Evolutionary conservation across 2,329 filamentous ascomycete species (phyloP), one percentile per base, ranked within the genome.

Genomic region (Rutstroemia sydowiana): DNA sequence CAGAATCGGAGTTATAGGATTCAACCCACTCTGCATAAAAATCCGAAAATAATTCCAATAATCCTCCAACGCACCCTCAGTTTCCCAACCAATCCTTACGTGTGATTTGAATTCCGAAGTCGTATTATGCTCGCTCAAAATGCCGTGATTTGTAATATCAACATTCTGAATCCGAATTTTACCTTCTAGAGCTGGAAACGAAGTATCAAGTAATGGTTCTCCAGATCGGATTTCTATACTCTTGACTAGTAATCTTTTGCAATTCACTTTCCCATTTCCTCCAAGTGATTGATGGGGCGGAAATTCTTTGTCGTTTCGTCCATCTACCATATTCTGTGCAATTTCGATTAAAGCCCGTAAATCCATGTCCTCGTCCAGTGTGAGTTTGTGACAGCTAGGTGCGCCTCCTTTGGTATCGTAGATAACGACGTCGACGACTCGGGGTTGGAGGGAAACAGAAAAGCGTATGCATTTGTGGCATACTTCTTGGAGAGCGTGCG

Each of bases 51-150:
- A 40, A 1, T 14, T 40, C 49, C 49, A 52, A 21, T 52, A 52
- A n/a, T 18, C 36, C 8, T 42, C 45, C 48, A 51, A 21, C 28
- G 41, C 13, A 26, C 48, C 48, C 20, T 21, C 26, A 16, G 11
- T 45, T 8, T 51, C 34, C 48, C 48, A 51, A 7, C 21, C 16
- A n/a, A 51, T 18, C 48, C 48, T 45, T 45, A 48, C 40, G 20
- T 20, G 34, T 3, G 28, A 42, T 11, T n/a, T 11, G 10, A 13
- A 16, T 10, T 30, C 21, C 39, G 7, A 10, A 11, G 3, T 41
- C 14, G 49, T 34, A 23, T 42, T 44, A 5, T 32, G 28, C n/a
- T n/a, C n/a, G n/a, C n/a, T n/a, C n/a, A n/a, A n/a, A n/a, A n/a
- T n/a, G n/a, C n/a, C n/a, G n/a, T n/a, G n/a, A n/a, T n/a, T n/a